phyloP scores from a whole-genome alignment of 2,329 filamentous ascomycete species.

The Pyrenophora seminiperda region DNA sequence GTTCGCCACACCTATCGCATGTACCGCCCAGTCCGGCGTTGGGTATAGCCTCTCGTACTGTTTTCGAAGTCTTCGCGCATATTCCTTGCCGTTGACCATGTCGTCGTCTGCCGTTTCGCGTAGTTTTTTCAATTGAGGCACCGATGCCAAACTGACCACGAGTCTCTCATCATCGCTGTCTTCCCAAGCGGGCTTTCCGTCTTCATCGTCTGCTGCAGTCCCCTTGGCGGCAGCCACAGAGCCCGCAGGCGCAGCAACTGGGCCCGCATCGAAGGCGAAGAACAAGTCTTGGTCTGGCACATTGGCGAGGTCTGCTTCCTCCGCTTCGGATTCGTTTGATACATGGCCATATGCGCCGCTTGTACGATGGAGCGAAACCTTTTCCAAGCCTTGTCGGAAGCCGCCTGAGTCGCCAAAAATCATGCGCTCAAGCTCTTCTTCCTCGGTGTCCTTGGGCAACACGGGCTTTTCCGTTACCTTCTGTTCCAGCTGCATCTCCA shows the following conservation, averaged over 20 bases:
- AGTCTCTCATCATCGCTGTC: slow-evolving; percentile 95
- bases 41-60: slow-evolving; percentile 73
- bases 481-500: slow-evolving; percentile 26
- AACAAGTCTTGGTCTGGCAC: slow-evolving; percentile 84
- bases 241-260: slow-evolving; percentile 50
- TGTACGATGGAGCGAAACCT: slow-evolving; percentile 55
- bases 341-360: slow-evolving; percentile 32
- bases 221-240: slow-evolving; percentile 50
- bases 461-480: slow-evolving; percentile 32
- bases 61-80: slow-evolving; percentile 76
- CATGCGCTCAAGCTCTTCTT: slow-evolving; percentile 83
- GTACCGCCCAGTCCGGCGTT: slow-evolving; percentile 64
- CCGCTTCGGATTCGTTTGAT: slow-evolving; percentile 55
- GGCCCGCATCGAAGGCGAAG: slow-evolving; percentile 76
- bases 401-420: slow-evolving; percentile 87
- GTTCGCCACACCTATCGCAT: slow-evolving; percentile 50
- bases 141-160: slow-evolving; percentile 77
- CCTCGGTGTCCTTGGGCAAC: slow-evolving; percentile 75
- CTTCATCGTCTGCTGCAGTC: slow-evolving; percentile 46
- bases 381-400: slow-evolving; percentile 76
- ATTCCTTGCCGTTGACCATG: slow-evolving; percentile 83
- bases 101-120: slow-evolving; percentile 82
- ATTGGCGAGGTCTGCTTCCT: slow-evolving; percentile 59
- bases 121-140: slow-evolving; percentile 79
- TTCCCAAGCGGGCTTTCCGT: slow-evolving; percentile 72